Evolutionary conservation across 805 yeast species (phyloP), one percentile per base, ranked within the genome.

Genomic region (Candida berthetii): DNA sequence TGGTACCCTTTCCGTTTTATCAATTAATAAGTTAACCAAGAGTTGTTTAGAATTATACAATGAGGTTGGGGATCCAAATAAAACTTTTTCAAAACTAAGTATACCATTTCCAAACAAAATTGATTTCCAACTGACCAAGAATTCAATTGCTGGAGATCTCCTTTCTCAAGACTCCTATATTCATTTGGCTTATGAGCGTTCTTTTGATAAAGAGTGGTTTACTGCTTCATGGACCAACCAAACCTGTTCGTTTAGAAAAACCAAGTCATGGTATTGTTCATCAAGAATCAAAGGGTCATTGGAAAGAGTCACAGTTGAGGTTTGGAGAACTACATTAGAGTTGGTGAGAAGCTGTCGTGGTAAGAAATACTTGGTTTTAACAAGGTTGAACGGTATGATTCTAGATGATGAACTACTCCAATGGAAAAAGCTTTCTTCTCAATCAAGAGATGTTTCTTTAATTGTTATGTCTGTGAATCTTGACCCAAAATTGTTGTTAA

Each of bases 151-250:
- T 15, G 39, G 46, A 2, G 56, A 59, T 24, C 54, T 80, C 7
- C 58, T 73, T 36, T 65, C 71, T n/a, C 85, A 83, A 45, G 96
- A 89, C 52, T 69, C 85, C 1, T 85, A 79, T 50, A 67, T 91
- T 18, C 98, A 93, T 56, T 69, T 93, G 10, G 88, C 96, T 1
- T 91, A 90, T 53, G 87, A 88, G 25, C 61, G 95, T 40, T 83
- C 96, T 0, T 68, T 76, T 3, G 96, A 90, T 58, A 80, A 79
- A 45, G 78, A 77, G 41, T 91, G 96, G 96, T 71, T 88, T 35
- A 78, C 81, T 18, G 95, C 87, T 0, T 82, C 95, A 1, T 88
- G 97, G 95, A 72, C 93, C 0, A 96, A 91, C 54, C 91, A 90
- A 38, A 72, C 74, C 57, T 96, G 96, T 0, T 67, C 69, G 3